Evolutionary conservation across 2,329 filamentous ascomycete genomes (phyloP).

Genomic region (Myrmaecium sp.): DNA sequence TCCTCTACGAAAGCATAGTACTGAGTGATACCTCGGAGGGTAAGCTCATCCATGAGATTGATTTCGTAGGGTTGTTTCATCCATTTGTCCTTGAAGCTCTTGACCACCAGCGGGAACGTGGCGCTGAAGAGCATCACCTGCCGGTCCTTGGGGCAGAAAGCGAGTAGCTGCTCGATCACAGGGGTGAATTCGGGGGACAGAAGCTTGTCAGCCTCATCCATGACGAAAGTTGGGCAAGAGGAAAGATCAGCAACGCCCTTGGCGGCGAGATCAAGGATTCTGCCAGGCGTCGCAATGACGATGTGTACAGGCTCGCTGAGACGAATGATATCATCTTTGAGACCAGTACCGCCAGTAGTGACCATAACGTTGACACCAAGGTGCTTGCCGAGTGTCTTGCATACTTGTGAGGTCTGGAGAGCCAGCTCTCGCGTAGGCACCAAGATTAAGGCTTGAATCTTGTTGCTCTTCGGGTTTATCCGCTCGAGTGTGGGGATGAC

Average conservation of each 20-base stretch:
- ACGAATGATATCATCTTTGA: constrained; percentile 93
- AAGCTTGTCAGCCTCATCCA: constrained; percentile 98
- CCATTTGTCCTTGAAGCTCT: constrained; percentile 95
- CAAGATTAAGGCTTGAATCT: constrained; percentile 90
- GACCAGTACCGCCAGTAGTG: constrained; percentile 84
- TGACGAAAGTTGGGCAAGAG: constrained; percentile 94
- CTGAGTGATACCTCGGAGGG: constrained; percentile 91
- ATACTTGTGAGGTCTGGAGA: constrained; percentile 96
- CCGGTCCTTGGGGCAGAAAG: constrained; percentile 90
- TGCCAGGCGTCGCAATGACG: constrained; percentile 88
- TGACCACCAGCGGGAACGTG: constrained; percentile 92
- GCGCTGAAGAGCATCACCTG: constrained; percentile 99
- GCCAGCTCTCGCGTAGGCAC: constrained; percentile 94
- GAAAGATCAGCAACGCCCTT: constrained; percentile 94
- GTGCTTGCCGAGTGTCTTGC: constrained; percentile 95
- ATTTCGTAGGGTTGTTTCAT: constrained; percentile 96
- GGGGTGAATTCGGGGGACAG: constrained; percentile 93
- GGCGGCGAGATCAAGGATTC: constrained; percentile 89
- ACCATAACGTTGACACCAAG: constrained; percentile 98
- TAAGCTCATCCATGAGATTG: constrained; percentile 98
- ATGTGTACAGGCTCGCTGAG: constrained; percentile 91
- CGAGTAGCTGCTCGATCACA: constrained; percentile 87
- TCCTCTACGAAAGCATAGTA: constrained; percentile 99
- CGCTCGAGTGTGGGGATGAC: constrained; percentile 89
- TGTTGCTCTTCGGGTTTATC: constrained; percentile 91